Conservation (phyloP, 306 rosid species). For the Lagenaria siceraria region DNA sequence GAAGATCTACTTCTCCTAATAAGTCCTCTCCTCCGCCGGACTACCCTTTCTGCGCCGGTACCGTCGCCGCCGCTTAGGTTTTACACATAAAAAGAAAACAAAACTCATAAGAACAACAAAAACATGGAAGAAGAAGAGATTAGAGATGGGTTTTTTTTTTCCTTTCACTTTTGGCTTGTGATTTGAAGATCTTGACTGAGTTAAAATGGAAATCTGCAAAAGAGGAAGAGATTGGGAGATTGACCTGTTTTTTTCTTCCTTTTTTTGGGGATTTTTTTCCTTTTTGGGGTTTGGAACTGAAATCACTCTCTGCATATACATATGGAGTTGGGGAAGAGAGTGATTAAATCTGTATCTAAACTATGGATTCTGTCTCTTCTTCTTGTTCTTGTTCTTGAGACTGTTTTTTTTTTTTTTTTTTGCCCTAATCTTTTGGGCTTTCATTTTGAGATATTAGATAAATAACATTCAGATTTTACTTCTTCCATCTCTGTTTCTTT, state of each 20-base stretch:
- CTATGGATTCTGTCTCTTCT: not conserved
- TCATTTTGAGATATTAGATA: not conserved
- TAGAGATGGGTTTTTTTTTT: not conserved
- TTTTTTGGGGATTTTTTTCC: not conserved
- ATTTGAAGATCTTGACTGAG: not conserved
- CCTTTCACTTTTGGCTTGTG: not conserved
- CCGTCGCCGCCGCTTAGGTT: constrained; percentile 68
- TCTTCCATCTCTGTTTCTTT: too few relatives aligned
- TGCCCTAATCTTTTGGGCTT: not conserved
- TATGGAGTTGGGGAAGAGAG: not conserved
- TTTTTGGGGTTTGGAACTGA: not conserved
- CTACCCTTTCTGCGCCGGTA: constrained; percentile 46
- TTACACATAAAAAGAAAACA: not conserved
- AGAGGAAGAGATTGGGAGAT: not conserved
- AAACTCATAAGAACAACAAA: not conserved
- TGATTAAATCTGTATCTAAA: not conserved
- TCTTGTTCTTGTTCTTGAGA: not conserved
- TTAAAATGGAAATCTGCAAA: not conserved
- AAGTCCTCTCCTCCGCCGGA: constrained; percentile 22
- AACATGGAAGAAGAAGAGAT: not conserved
- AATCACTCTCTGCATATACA: not conserved
- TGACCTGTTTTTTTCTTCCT: not conserved
- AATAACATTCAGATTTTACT: not conserved
- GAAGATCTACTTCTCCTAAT: constrained; percentile 49
- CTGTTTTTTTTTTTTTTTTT: not conserved